Evolutionary conservation across 148 eudicot genomes (phyloP).

Genomic region (Polygonum maritimum): DNA sequence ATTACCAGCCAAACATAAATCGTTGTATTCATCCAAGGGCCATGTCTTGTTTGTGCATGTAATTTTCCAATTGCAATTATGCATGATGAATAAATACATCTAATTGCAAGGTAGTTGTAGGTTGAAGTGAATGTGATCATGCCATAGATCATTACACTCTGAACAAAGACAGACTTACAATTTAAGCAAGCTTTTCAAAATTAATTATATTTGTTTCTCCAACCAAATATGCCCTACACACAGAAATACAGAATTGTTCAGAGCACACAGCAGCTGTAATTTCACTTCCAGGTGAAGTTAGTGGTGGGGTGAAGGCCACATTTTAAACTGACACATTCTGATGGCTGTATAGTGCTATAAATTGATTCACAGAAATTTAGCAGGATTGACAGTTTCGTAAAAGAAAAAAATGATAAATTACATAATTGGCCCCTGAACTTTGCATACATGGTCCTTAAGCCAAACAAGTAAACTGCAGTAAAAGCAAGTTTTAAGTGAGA

Average conservation of each 20-base stretch:
- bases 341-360: background rate
- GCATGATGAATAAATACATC: background rate
- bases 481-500: background rate
- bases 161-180: background rate
- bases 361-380: background rate
- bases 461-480: background rate
- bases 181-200: background rate
- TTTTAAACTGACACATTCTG: background rate
- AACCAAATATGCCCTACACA: background rate
- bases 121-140: background rate
- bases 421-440: too few species aligned
- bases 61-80: background rate
- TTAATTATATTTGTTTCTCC: background rate
- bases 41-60: background rate
- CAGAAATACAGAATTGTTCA: background rate
- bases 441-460: background rate
- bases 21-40: background rate
- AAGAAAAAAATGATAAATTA: background rate
- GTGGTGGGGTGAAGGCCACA: background rate
- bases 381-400: background rate
- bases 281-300: conserved; percentile 1
- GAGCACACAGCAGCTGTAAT: background rate
- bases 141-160: background rate
- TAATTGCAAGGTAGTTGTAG: background rate
- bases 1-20: background rate